phyloP scores from a whole-genome alignment of 179 eudicot species.

The Silene vulgaris region DNA sequence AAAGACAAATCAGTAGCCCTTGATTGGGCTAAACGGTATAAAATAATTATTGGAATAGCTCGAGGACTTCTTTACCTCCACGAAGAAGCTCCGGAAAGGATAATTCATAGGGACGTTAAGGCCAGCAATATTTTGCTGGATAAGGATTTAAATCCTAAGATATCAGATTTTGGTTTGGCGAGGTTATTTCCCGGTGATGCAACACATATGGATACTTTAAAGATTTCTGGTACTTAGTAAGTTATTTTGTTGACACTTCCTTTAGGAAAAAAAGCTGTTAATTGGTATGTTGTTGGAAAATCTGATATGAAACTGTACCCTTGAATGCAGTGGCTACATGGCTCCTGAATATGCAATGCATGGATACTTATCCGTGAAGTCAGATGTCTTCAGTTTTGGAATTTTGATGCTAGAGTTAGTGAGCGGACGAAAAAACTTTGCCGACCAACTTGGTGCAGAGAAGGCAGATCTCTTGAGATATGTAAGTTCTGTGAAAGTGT shows the following conservation, averaged over 20 bases:
- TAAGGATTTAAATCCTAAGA: conserved; percentile 59
- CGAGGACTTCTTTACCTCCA: conserved; percentile 83
- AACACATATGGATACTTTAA: conserved; percentile 63
- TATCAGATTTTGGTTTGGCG: conserved; percentile 84
- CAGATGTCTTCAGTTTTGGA: conserved; percentile 83
- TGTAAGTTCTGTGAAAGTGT: conserved; percentile 43
- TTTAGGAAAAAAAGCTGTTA: background rate
- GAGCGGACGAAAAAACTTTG: conserved; percentile 64
- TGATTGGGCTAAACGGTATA: conserved; percentile 64
- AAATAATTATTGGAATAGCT: conserved; percentile 53
- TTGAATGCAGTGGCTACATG: conserved; percentile 68
- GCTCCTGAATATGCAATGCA: conserved; percentile 85
- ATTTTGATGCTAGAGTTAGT: conserved; percentile 68
- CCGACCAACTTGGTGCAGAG: conserved; percentile 41
- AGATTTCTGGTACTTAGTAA: conserved; percentile 76
- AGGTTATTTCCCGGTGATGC: conserved; percentile 81
- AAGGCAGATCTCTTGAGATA: conserved; percentile 64
- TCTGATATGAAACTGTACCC: background rate
- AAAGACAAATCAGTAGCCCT: conserved; percentile 40
- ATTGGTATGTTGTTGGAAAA: background rate
- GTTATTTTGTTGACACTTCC: conserved; percentile 24
- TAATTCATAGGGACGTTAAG: conserved; percentile 83
- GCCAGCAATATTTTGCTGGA: conserved; percentile 86
- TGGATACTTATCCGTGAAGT: conserved; percentile 71
- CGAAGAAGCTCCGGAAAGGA: conserved; percentile 88